phyloP scores from a whole-genome alignment of 1,284 basidiomycete genomes.

The Veloporphyrellus conicus region DNA sequence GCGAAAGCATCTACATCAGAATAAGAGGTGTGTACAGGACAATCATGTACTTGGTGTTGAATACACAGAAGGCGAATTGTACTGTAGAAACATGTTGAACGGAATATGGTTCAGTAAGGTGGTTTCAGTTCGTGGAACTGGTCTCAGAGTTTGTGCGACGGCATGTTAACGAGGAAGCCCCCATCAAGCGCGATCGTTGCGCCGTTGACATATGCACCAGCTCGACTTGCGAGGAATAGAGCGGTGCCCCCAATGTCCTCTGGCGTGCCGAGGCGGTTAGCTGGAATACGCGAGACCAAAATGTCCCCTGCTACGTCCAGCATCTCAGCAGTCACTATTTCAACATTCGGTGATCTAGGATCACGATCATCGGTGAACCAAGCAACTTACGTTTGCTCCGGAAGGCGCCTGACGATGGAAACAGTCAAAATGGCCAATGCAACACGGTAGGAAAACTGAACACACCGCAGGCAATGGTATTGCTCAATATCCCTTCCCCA shows the following conservation, averaged over 20 bases:
- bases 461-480: slow-evolving; percentile 63
- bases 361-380: not conserved
- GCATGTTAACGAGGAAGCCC: slow-evolving; percentile 41
- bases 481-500: slow-evolving; percentile 58
- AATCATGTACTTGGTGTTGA: slow-evolving; percentile 6
- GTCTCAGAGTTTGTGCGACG: slow-evolving; percentile 25
- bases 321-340: slow-evolving; percentile 58
- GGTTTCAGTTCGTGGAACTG: not conserved
- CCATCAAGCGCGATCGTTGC: slow-evolving; percentile 61
- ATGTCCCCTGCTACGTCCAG: slow-evolving; percentile 46
- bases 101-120: not conserved
- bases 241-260: slow-evolving; percentile 63
- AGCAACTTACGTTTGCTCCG: slow-evolving; percentile 46
- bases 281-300: slow-evolving; percentile 47
- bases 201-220: slow-evolving; percentile 61
- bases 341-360: not conserved
- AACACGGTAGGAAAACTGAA: slow-evolving; percentile 14
- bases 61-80: slow-evolving; percentile 2
- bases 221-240: slow-evolving; percentile 56
- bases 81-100: not conserved
- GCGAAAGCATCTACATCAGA: slow-evolving; percentile 4
- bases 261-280: slow-evolving; percentile 54
- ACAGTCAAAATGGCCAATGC: not conserved
- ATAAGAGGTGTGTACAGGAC: not conserved
- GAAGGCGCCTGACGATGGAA: slow-evolving; percentile 39